These are phyloP conservation scores for Austroboletus eburneus DNA, from an alignment of 768 basidiomycete species.

Conservation along the genomic window DNA sequence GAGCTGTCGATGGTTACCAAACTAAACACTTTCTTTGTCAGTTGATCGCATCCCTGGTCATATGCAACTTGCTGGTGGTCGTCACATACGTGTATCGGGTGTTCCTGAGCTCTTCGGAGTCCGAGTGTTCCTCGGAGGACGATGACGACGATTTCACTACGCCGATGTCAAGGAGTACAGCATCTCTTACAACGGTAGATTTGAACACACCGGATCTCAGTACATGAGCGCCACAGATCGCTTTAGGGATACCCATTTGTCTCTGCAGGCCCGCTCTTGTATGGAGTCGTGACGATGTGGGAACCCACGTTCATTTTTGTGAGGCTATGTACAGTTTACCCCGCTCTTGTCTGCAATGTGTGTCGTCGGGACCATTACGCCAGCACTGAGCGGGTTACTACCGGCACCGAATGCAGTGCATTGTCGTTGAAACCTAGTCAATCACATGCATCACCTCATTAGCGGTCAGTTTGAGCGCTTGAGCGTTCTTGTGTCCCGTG, in stretches of 20 bases:
- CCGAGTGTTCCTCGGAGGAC: slow-evolving; percentile 2
- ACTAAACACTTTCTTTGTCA: background rate
- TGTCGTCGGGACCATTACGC: too few relatives aligned
- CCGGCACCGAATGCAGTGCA: too few relatives aligned
- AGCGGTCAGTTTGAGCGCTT: too few relatives aligned
- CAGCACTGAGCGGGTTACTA: too few relatives aligned
- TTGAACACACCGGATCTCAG: background rate
- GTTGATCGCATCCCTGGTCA: background rate
- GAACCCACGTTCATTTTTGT: too few relatives aligned
- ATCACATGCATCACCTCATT: too few relatives aligned
- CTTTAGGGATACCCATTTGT: background rate
- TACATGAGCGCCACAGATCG: background rate
- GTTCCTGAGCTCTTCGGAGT: background rate
- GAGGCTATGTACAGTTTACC: too few relatives aligned
- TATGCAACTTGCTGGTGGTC: slow-evolving; percentile 11
- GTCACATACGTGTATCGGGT: slow-evolving; percentile 4
- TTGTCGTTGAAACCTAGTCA: too few relatives aligned
- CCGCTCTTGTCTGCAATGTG: too few relatives aligned
- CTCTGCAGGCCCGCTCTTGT: too few relatives aligned
- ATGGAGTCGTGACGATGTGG: too few relatives aligned
- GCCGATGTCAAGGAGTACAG: background rate
- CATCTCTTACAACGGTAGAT: background rate
- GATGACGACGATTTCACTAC: slow-evolving; percentile 12
- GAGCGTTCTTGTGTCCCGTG: background rate
- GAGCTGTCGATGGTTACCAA: background rate